Evolutionary conservation across 768 basidiomycete species (phyloP).

Genomic region (Pisolithus tinctorius): DNA sequence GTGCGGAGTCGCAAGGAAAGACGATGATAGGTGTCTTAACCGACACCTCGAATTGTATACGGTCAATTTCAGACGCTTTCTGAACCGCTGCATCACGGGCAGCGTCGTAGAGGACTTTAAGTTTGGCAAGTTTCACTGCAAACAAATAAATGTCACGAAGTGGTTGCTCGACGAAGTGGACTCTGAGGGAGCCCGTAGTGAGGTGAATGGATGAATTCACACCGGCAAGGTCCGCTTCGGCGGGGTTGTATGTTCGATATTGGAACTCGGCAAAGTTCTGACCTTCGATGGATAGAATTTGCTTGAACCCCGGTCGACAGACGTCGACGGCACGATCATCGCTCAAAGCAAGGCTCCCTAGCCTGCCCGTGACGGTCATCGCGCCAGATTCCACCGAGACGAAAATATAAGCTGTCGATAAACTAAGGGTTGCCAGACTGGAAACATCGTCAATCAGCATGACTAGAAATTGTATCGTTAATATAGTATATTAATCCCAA

Average conservation of each 20-base stretch:
- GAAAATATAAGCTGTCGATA: constrained; percentile 85
- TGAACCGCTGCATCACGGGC: constrained; percentile 92
- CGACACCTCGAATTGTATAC: constrained; percentile 88
- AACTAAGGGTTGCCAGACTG: constrained; percentile 77
- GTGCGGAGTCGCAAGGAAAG: constrained; percentile 65
- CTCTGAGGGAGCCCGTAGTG: constrained; percentile 81
- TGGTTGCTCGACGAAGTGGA: constrained; percentile 84
- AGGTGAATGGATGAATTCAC: constrained; percentile 80
- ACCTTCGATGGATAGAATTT: constrained; percentile 89
- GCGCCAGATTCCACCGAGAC: constrained; percentile 67
- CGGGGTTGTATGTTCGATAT: constrained; percentile 86
- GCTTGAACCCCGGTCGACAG: constrained; percentile 64
- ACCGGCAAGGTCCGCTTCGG: constrained; percentile 61
- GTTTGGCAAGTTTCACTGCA: constrained; percentile 74
- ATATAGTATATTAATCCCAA: neutral
- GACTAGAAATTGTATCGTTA: constrained; percentile 39
- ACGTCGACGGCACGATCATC: constrained; percentile 57
- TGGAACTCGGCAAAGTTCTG: constrained; percentile 89
- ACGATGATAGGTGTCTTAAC: constrained; percentile 90
- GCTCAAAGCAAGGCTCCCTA: constrained; percentile 77
- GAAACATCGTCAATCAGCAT: constrained; percentile 63
- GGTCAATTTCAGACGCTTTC: constrained; percentile 85
- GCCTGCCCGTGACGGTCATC: constrained; percentile 69
- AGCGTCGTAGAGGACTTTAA: constrained; percentile 92
- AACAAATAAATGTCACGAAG: constrained; percentile 85